Evolutionary conservation across 2,329 filamentous ascomycete species (phyloP).

Genomic region (Botrytis cinerea): DNA sequence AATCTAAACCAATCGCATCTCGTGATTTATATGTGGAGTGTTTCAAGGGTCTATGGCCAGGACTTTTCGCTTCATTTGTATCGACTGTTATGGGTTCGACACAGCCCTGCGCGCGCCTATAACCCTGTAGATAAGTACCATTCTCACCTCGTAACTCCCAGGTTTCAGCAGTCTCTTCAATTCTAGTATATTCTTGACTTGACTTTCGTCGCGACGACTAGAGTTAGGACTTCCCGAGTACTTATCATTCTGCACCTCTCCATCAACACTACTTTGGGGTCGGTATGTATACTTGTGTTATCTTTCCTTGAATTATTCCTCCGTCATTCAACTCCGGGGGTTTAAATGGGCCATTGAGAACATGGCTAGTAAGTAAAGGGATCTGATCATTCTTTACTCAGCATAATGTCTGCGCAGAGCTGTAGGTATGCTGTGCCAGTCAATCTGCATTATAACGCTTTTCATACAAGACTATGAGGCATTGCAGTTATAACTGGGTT

Average conservation of each 20-base stretch:
- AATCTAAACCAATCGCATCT: neutral
- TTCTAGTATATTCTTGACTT: neutral
- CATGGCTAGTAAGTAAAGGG: neutral
- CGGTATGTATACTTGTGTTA: neutral
- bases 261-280: neutral
- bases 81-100: neutral
- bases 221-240: neutral
- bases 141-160: neutral
- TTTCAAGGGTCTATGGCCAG: neutral
- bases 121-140: neutral
- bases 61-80: neutral
- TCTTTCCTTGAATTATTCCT: neutral
- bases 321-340: neutral
- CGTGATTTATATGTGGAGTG: neutral
- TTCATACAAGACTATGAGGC: neutral
- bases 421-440: neutral
- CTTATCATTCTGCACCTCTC: neutral
- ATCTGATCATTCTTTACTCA: neutral
- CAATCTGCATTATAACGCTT: neutral
- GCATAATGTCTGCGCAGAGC: neutral
- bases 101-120: conserved; percentile 1
- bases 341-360: neutral
- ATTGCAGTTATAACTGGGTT: neutral
- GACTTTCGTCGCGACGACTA: neutral
- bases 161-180: neutral